phyloP scores from a whole-genome alignment of 768 basidiomycete genomes.

The Jaapia argillacea region DNA sequence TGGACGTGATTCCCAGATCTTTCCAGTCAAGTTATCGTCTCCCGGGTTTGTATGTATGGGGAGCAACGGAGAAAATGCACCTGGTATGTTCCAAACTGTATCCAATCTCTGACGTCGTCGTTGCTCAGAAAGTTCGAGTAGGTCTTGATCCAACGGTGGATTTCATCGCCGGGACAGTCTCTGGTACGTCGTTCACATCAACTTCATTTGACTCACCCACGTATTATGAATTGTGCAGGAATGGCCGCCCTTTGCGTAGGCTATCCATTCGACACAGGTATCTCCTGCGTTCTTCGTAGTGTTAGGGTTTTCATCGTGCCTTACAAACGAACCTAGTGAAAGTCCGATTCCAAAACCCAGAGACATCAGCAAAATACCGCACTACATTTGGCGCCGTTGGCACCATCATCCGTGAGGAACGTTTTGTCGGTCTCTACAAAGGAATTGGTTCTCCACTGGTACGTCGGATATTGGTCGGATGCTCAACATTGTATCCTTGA shows the following conservation, averaged over 20 bases:
- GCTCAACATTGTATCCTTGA: too few relatives aligned
- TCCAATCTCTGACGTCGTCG: too few relatives aligned
- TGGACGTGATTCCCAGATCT: too few relatives aligned
- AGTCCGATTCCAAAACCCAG: slow-evolving; percentile 68
- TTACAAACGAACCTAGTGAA: slow-evolving; percentile 40
- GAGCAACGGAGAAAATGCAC: too few relatives aligned
- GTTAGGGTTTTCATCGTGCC: not conserved
- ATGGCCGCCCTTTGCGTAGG: slow-evolving; percentile 59
- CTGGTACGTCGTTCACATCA: slow-evolving; percentile 25
- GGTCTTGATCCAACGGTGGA: slow-evolving; percentile 57
- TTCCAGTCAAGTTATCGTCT: too few relatives aligned
- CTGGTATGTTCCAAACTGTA: too few relatives aligned
- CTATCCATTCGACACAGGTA: slow-evolving; percentile 70
- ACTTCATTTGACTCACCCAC: not conserved
- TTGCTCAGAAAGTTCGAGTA: too few relatives aligned
- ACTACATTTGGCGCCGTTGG: slow-evolving; percentile 56
- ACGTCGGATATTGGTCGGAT: slow-evolving; percentile 12
- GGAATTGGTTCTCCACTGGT: slow-evolving; percentile 79
- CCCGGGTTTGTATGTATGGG: too few relatives aligned
- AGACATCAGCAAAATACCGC: slow-evolving; percentile 42
- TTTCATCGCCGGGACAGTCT: slow-evolving; percentile 71
- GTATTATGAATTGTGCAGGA: slow-evolving; percentile 22
- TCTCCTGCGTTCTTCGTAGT: slow-evolving; percentile 6
- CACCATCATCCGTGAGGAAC: slow-evolving; percentile 65
- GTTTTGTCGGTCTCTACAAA: slow-evolving; percentile 58